Evolutionary conservation across 2,329 filamentous ascomycete species (phyloP).

Genomic region (Fusarium tuaranense): DNA sequence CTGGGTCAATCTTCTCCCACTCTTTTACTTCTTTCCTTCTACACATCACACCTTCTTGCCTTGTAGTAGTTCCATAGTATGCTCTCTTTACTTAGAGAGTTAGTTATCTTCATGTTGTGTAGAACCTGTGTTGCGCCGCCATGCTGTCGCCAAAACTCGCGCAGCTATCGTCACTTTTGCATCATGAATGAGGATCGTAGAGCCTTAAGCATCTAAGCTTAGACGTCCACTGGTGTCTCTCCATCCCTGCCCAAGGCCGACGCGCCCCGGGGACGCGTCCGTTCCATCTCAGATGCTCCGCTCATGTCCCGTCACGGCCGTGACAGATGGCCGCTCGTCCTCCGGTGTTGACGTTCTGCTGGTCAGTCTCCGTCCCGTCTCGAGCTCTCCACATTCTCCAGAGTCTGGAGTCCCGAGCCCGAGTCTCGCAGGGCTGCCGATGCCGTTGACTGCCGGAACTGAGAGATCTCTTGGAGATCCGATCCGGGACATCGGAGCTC

Average conservation of each 20-base stretch:
- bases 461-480: slow-evolving; percentile 31
- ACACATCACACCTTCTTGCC: slow-evolving; percentile 21
- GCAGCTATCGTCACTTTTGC: not conserved
- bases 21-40: slow-evolving; percentile 35
- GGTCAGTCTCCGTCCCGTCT: slow-evolving; percentile 15
- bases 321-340: slow-evolving; percentile 9
- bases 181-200: not conserved
- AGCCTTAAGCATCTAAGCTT: not conserved
- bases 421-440: slow-evolving; percentile 24
- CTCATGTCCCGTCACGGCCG: slow-evolving; percentile 18
- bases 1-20: slow-evolving; percentile 25
- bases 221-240: not conserved
- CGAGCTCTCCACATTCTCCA: slow-evolving; percentile 29
- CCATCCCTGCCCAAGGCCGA: slow-evolving; percentile 5
- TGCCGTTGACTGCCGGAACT: slow-evolving; percentile 20
- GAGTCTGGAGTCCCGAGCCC: slow-evolving; percentile 23
- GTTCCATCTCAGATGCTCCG: slow-evolving; percentile 21
- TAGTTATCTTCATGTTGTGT: slow-evolving; percentile 3
- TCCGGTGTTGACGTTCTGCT: slow-evolving; percentile 11
- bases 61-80: not conserved
- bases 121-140: not conserved
- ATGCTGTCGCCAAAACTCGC: not conserved
- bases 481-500: slow-evolving; percentile 18
- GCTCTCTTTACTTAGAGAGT: not conserved
- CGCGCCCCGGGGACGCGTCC: slow-evolving; percentile 23